Percentiles rank a stretch among this genome's conserved stretches.
Evolutionary conservation across 2,329 filamentous ascomycete genomes (phyloP).

Genomic region (Aspergillus hortae): DNA sequence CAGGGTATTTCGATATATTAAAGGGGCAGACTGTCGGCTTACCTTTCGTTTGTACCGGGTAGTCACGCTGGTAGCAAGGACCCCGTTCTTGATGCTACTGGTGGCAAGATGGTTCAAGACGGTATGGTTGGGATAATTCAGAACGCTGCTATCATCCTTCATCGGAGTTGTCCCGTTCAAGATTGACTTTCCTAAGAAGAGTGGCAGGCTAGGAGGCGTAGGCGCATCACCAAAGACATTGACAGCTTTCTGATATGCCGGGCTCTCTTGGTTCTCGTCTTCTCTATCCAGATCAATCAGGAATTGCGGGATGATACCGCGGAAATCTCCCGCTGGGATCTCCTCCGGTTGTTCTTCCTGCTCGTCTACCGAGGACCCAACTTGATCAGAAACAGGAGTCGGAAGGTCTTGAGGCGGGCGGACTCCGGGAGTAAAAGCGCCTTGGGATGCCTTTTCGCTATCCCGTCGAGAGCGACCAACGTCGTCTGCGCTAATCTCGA

Average conservation of each 20-base stretch:
- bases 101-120: constrained; percentile 95
- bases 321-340: constrained; percentile 60
- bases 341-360: constrained; percentile 49
- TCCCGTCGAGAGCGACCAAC: constrained; percentile 39
- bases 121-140: constrained; percentile 96
- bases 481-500: constrained; percentile 83
- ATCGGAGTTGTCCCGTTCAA: constrained; percentile 85
- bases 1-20: neutral
- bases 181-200: constrained; percentile 92
- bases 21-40: constrained; percentile 7
- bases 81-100: constrained; percentile 95
- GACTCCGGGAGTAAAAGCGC: constrained; percentile 34
- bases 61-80: constrained; percentile 90
- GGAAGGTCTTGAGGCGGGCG: constrained; percentile 45
- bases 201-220: constrained; percentile 77
- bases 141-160: constrained; percentile 96
- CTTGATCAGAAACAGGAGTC: constrained; percentile 28
- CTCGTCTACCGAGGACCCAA: constrained; percentile 38
- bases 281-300: constrained; percentile 78
- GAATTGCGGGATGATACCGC: constrained; percentile 74
- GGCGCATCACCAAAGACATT: constrained; percentile 75
- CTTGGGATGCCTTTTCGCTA: constrained; percentile 32
- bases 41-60: constrained; percentile 93
- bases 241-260: constrained; percentile 69
- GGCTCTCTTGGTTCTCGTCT: constrained; percentile 75